These are phyloP conservation scores for Aspergillus biplanus DNA, from an alignment of 495 filamentous ascomycete genomes.

Conservation along the genomic window DNA sequence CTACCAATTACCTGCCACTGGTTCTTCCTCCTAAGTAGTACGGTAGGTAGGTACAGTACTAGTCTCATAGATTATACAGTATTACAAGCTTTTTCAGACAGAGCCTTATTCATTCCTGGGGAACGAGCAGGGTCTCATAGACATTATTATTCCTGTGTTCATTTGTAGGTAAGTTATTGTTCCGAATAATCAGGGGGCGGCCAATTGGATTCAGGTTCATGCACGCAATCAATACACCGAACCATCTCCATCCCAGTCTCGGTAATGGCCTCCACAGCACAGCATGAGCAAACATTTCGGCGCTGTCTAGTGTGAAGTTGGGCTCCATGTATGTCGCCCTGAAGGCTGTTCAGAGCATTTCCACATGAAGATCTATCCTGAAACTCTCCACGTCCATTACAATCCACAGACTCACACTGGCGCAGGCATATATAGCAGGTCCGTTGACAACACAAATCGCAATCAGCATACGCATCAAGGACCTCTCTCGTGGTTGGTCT, in stretches of 20 bases:
- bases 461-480: conserved; percentile 55
- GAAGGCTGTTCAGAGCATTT: conserved; percentile 7
- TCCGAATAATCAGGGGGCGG: background rate
- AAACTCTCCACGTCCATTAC: conserved; percentile 20
- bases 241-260: conserved; percentile 44
- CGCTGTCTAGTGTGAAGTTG: conserved; percentile 8
- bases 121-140: no score
- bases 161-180: background rate
- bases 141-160: no score
- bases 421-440: conserved; percentile 58
- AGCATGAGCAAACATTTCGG: conserved; percentile 45
- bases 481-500: conserved; percentile 50
- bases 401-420: conserved; percentile 45
- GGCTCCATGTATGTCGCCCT: conserved; percentile 13
- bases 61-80: no score
- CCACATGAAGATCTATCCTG: conserved; percentile 2
- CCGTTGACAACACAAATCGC: conserved; percentile 49
- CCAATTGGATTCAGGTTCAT: conserved; percentile 22
- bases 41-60: no score
- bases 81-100: no score
- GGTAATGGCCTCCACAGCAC: conserved; percentile 48
- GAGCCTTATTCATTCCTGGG: no score
- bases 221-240: conserved; percentile 45
- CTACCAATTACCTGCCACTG: no score
- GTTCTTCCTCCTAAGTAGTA: no score